These are phyloP conservation scores for Curvularia sp. DNA, from an alignment of 2,329 filamentous ascomycete species.

Conservation along the genomic window DNA sequence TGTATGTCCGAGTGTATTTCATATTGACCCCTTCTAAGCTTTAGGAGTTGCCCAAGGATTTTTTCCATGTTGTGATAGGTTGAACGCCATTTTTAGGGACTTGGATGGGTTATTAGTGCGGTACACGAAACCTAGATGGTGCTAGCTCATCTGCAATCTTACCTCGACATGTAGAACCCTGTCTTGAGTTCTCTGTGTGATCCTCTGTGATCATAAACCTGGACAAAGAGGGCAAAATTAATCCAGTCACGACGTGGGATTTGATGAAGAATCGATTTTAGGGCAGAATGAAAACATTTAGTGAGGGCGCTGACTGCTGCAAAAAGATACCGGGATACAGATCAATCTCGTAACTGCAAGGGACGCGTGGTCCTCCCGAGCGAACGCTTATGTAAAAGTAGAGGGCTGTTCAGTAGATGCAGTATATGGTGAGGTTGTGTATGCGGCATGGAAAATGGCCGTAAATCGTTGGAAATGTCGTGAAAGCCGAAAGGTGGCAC, in stretches of 20 bases:
- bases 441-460: slow-evolving; percentile 37
- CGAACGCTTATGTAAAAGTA: slow-evolving; percentile 18
- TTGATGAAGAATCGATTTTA: not conserved
- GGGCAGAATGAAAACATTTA: not conserved
- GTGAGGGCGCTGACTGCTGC: not conserved
- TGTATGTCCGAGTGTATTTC: not conserved
- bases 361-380: slow-evolving; percentile 14
- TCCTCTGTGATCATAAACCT: not conserved
- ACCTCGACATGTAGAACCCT: not conserved
- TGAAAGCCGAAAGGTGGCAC: not conserved
- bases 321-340: not conserved
- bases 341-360: slow-evolving; percentile 2
- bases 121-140: not conserved
- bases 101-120: not conserved
- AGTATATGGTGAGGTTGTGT: slow-evolving; percentile 30
- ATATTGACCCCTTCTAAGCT: not conserved
- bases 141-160: not conserved
- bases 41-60: not conserved
- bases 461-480: slow-evolving; percentile 15
- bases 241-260: not conserved
- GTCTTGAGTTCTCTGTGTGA: not conserved
- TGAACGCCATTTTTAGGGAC: not conserved
- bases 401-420: slow-evolving; percentile 23
- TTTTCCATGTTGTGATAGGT: not conserved
- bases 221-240: not conserved